Evolutionary conservation across 2,329 filamentous ascomycete species (phyloP).

Genomic region (Beauveria asiatica): DNA sequence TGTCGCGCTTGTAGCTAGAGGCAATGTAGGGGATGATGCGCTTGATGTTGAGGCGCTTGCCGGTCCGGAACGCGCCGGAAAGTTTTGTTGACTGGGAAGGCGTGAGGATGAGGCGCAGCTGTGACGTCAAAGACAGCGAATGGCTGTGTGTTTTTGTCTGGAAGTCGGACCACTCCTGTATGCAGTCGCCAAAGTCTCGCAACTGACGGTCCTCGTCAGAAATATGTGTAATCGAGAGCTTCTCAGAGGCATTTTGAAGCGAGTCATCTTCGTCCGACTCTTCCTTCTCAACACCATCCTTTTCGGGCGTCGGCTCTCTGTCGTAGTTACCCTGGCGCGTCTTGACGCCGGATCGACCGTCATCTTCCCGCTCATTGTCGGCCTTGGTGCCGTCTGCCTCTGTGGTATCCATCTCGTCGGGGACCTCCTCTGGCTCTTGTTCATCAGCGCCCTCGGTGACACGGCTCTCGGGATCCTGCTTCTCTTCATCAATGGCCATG

Average conservation of each 20-base stretch:
- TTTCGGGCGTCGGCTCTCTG: slow-evolving; percentile 35
- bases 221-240: slow-evolving; percentile 68
- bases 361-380: slow-evolving; percentile 39
- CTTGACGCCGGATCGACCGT: slow-evolving; percentile 51
- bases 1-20: slow-evolving; percentile 96
- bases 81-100: slow-evolving; percentile 94
- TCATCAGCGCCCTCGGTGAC: slow-evolving; percentile 43
- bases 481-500: slow-evolving; percentile 73
- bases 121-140: slow-evolving; percentile 83
- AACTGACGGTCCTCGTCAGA: slow-evolving; percentile 35
- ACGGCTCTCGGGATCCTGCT: slow-evolving; percentile 39
- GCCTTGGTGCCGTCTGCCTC: slow-evolving; percentile 26
- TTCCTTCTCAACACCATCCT: slow-evolving; percentile 37
- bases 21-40: slow-evolving; percentile 99
- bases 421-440: slow-evolving; percentile 34
- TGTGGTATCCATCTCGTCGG: slow-evolving; percentile 36
- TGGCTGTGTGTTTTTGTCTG: slow-evolving; percentile 78
- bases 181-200: slow-evolving; percentile 46
- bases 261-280: slow-evolving; percentile 34
- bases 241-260: slow-evolving; percentile 47
- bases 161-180: slow-evolving; percentile 75
- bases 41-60: slow-evolving; percentile 98
- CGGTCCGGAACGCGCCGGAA: slow-evolving; percentile 91
- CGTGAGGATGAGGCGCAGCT: slow-evolving; percentile 88
- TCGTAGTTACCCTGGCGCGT: slow-evolving; percentile 52